Conservation (phyloP, 768 basidiomycete species). For the Pleurotus pulmonarius region DNA sequence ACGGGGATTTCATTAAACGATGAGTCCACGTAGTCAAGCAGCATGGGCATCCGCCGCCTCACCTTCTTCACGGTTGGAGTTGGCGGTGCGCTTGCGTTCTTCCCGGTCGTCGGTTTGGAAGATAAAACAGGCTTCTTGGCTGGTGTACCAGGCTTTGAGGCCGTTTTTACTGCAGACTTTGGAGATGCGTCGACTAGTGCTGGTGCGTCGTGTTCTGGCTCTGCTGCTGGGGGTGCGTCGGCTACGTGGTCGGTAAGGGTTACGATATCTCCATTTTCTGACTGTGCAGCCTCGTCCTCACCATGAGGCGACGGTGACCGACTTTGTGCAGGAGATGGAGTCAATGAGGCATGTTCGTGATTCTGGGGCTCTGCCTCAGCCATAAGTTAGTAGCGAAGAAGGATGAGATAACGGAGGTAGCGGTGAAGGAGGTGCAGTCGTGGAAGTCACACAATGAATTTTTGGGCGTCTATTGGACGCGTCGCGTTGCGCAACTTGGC, state of each 20-base stretch:
- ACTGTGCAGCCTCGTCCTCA: constrained; percentile 22
- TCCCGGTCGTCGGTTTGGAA: constrained; percentile 39
- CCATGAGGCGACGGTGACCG: constrained; percentile 22
- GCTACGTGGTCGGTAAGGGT: constrained; percentile 12
- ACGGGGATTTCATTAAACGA: neutral
- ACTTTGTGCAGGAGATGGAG: constrained; percentile 9
- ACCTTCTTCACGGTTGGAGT: constrained; percentile 72
- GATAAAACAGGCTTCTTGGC: constrained; percentile 14
- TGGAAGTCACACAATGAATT: neutral
- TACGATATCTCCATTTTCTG: constrained; percentile 16
- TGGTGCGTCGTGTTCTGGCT: constrained; percentile 11
- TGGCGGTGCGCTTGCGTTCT: constrained; percentile 38
- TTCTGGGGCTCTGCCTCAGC: constrained; percentile 8
- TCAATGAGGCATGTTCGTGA: constrained; percentile 1
- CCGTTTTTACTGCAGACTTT: constrained; percentile 16
- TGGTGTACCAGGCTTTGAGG: constrained; percentile 10
- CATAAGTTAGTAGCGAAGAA: constrained; percentile 6
- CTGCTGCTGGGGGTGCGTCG: neutral
- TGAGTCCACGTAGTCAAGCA: constrained; percentile 9
- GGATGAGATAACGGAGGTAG: neutral
- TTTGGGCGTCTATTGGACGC: constrained; percentile 4
- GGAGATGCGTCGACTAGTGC: constrained; percentile 17
- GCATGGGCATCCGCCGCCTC: constrained; percentile 9
- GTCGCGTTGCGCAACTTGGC: constrained; percentile 4
- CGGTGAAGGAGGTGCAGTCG: no score